These are phyloP conservation scores for Trichoderma arundinaceum DNA, from an alignment of 2,329 filamentous ascomycete species.

Conservation along the genomic window DNA sequence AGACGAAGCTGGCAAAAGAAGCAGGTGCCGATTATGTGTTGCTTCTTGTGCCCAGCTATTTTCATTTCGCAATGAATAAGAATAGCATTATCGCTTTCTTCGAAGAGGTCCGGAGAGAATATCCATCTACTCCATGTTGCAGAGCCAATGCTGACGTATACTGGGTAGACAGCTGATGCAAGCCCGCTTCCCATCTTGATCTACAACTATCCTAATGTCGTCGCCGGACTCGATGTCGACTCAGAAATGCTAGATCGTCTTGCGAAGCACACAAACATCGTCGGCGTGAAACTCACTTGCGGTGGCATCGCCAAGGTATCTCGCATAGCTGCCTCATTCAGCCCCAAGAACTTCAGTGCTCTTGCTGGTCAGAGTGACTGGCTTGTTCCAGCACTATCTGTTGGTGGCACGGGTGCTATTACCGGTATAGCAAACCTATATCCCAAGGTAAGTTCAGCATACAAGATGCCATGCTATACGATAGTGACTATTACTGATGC, in stretches of 20 bases:
- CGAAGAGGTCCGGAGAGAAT: constrained; percentile 46
- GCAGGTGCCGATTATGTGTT: constrained; percentile 72
- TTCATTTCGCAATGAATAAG: constrained; percentile 66
- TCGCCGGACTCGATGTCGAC: constrained; percentile 69
- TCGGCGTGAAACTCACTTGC: constrained; percentile 74
- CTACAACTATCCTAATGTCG: constrained; percentile 75
- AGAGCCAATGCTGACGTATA: neutral
- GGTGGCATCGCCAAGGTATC: constrained; percentile 76
- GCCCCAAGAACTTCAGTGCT: constrained; percentile 62
- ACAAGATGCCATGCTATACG: too few species aligned
- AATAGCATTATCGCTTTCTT: constrained; percentile 63
- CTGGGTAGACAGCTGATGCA: constrained; percentile 56
- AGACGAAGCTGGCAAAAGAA: constrained; percentile 65
- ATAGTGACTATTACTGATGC: neutral
- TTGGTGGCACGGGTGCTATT: constrained; percentile 65
- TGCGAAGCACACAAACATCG: constrained; percentile 65
- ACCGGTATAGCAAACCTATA: constrained; percentile 68
- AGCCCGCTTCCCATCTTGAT: constrained; percentile 69
- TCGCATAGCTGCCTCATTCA: constrained; percentile 59
- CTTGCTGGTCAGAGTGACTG: constrained; percentile 79
- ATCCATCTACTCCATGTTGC: too few species aligned
- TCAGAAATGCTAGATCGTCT: constrained; percentile 63
- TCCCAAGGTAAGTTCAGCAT: constrained; percentile 51
- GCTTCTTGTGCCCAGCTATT: constrained; percentile 74
- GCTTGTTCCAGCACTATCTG: constrained; percentile 64